Percentiles rank a stretch among this genome's conserved stretches.
phyloP scores from a whole-genome alignment of 805 yeast genomes.

The Saccharomycopsis capsularis region DNA sequence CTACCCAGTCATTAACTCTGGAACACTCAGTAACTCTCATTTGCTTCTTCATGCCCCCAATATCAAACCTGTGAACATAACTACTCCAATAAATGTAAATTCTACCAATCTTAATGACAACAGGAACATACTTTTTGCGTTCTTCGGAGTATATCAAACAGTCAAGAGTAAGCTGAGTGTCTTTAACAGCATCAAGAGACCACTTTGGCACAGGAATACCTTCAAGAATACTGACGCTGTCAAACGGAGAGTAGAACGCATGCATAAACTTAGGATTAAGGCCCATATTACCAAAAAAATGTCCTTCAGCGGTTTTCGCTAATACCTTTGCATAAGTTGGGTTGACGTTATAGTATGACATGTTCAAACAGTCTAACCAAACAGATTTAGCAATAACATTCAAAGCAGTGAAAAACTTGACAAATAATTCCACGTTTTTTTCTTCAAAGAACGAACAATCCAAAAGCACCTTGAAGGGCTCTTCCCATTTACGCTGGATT shows the following conservation, averaged over 20 bases:
- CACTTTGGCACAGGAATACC: conserved; percentile 39
- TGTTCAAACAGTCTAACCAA: conserved; percentile 2
- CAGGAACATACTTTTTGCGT: conserved; percentile 48
- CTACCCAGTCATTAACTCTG: conserved; percentile 13
- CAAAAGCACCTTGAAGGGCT: conserved; percentile 50
- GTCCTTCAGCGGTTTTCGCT: neutral
- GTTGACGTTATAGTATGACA: conserved; percentile 12
- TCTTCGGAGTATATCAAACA: conserved; percentile 44
- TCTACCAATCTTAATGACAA: conserved; percentile 61
- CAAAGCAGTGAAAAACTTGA: neutral
- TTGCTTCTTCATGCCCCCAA: conserved; percentile 32
- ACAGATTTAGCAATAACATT: neutral
- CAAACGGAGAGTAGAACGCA: conserved; percentile 24
- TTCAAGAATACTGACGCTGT: conserved; percentile 38
- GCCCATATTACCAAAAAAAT: neutral
- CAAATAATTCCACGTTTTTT: neutral
- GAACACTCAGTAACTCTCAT: conserved; percentile 18
- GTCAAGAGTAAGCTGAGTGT: conserved; percentile 35
- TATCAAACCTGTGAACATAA: conserved; percentile 22
- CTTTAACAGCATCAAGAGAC: conserved; percentile 37
- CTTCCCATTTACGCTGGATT: conserved; percentile 68
- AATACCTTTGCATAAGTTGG: neutral
- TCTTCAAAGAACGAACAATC: conserved; percentile 61
- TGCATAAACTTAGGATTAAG: neutral
- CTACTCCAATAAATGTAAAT: conserved; percentile 17